Evolutionary conservation across 2,329 filamentous ascomycete genomes (phyloP).

Genomic region (Xylaria sp.): DNA sequence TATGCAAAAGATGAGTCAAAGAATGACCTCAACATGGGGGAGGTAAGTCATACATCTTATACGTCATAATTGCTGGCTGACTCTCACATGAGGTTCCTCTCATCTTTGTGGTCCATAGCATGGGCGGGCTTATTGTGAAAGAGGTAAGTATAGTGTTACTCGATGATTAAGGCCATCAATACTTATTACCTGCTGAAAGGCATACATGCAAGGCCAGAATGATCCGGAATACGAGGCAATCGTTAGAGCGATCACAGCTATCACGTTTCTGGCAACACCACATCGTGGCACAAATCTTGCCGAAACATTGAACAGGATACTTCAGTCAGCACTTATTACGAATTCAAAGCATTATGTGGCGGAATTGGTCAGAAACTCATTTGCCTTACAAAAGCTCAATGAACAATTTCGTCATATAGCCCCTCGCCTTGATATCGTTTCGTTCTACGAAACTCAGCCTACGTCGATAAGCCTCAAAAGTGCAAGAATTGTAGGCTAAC

Average conservation of each 20-base stretch:
- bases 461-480: too few relatives aligned
- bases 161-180: neutral
- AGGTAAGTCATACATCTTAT: too few relatives aligned
- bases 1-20: too few relatives aligned
- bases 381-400: constrained; percentile 11
- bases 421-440: constrained; percentile 1
- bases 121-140: constrained; percentile 29
- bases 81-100: constrained; percentile 14
- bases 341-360: constrained; percentile 5
- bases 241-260: neutral
- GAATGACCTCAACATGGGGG: too few relatives aligned
- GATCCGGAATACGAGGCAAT: neutral
- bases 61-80: neutral
- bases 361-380: neutral
- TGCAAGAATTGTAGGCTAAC: too few relatives aligned
- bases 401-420: constrained; percentile 20
- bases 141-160: constrained; percentile 2
- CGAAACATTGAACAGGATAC: constrained; percentile 14
- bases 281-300: constrained; percentile 22
- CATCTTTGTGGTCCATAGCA: constrained; percentile 27
- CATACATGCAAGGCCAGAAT: constrained; percentile 18
- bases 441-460: constrained; percentile 14
- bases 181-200: neutral
- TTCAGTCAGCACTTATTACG: neutral
- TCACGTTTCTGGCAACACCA: constrained; percentile 27